phyloP scores from a whole-genome alignment of 2,329 filamentous ascomycete genomes.

The Penicillium sclerotigenum region DNA sequence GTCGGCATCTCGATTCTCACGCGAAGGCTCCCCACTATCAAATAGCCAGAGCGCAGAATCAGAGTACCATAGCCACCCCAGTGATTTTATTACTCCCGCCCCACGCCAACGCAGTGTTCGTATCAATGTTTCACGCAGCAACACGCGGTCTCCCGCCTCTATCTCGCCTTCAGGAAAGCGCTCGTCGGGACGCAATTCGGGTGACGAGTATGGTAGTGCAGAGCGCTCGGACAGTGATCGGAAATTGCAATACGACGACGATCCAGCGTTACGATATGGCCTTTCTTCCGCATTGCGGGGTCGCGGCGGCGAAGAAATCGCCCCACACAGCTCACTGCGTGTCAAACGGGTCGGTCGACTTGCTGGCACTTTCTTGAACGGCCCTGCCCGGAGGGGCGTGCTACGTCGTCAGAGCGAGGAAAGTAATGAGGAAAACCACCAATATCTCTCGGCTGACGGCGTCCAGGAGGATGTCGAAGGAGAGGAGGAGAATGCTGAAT shows the following conservation, averaged over 20 bases:
- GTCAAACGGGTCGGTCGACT: conserved; percentile 73
- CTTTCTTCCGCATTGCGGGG: conserved; percentile 39
- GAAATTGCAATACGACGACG: conserved; percentile 34
- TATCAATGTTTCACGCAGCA: conserved; percentile 41
- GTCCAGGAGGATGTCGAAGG: conserved; percentile 28
- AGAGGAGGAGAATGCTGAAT: conserved; percentile 29
- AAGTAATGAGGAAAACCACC: conserved; percentile 47
- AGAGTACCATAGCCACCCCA: conserved; percentile 24
- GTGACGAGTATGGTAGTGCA: conserved; percentile 33
- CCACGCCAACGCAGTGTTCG: conserved; percentile 45
- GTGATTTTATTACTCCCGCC: conserved; percentile 47
- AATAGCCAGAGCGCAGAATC: conserved; percentile 33
- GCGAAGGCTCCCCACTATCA: conserved; percentile 41
- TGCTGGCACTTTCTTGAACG: conserved; percentile 73
- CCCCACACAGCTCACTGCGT: conserved; percentile 69
- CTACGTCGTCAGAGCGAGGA: conserved; percentile 62
- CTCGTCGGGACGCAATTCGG: conserved; percentile 29
- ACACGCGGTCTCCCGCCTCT: conserved; percentile 42
- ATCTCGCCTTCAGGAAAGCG: conserved; percentile 36
- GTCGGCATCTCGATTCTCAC: conserved; percentile 30
- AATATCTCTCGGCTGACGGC: conserved; percentile 26
- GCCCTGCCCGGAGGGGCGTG: conserved; percentile 72
- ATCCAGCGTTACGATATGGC: conserved; percentile 31
- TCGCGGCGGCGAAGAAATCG: conserved; percentile 60
- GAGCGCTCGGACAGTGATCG: conserved; percentile 36